Percentiles rank a stretch among this genome's conserved stretches.
phyloP scores from a whole-genome alignment of 768 basidiomycete species.

The Boletellus sp. region DNA sequence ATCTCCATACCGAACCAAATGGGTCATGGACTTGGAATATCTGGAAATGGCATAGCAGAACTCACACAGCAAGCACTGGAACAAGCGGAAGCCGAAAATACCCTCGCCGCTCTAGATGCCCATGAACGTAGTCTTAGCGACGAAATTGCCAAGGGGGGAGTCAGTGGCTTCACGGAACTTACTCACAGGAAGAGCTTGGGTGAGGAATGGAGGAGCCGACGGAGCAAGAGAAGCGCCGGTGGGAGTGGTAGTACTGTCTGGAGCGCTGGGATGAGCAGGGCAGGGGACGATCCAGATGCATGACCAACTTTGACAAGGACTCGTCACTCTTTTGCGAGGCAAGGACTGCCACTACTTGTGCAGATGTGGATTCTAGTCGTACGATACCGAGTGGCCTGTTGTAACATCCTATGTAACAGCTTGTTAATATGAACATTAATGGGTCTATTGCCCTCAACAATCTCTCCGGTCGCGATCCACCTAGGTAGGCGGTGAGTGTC shows the following conservation, averaged over 20 bases:
- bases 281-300: constrained; percentile 44
- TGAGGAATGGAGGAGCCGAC: constrained; percentile 55
- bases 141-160: constrained; percentile 71
- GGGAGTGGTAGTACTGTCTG: constrained; percentile 80
- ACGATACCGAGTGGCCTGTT: constrained; percentile 18
- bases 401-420: constrained; percentile 19
- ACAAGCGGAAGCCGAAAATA: constrained; percentile 74
- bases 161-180: constrained; percentile 79
- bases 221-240: constrained; percentile 46
- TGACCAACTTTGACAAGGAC: constrained; percentile 11
- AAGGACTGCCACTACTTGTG: constrained; percentile 10
- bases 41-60: constrained; percentile 32
- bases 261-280: constrained; percentile 79
- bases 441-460: not conserved
- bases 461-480: not conserved
- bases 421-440: constrained; percentile 17
- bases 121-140: constrained; percentile 69
- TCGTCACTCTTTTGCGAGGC: constrained; percentile 2
- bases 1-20: constrained; percentile 36
- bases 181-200: constrained; percentile 40
- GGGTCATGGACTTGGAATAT: constrained; percentile 29
- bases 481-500: constrained; percentile 33
- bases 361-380: constrained; percentile 18
- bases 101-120: constrained; percentile 74
- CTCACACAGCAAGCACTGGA: constrained; percentile 75